Evolutionary conservation across 805 yeast species (phyloP).

Genomic region (Metschnikowia colocasiae): DNA sequence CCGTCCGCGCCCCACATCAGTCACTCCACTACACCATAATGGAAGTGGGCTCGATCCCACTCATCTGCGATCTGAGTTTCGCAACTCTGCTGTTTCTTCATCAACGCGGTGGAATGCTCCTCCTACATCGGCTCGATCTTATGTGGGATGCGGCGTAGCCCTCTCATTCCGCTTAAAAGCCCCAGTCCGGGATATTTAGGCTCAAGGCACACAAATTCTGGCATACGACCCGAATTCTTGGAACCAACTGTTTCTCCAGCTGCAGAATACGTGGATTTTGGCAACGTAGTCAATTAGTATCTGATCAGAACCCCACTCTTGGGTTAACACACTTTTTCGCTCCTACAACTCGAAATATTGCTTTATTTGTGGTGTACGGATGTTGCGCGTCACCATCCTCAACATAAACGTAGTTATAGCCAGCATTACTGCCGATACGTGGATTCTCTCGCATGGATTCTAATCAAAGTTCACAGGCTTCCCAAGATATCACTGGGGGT

Average conservation of each 20-base stretch:
- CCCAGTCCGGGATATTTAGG: background rate
- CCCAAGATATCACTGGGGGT: background rate
- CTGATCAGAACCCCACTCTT: background rate
- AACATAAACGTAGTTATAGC: background rate
- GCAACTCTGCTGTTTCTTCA: background rate
- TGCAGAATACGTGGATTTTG: background rate
- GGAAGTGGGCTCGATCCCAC: background rate
- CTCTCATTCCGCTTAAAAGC: background rate
- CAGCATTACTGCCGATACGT: background rate
- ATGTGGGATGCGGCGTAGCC: too few species aligned
- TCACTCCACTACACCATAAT: too few species aligned
- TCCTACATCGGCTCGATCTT: background rate
- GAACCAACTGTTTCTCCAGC: background rate
- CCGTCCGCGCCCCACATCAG: constrained; percentile 11
- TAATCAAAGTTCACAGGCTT: background rate
- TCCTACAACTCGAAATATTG: background rate
- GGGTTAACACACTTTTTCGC: background rate
- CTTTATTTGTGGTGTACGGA: background rate
- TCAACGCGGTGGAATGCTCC: background rate
- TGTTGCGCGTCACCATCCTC: constrained; percentile 1
- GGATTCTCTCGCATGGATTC: background rate
- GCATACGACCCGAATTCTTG: too few species aligned
- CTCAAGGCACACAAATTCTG: too few species aligned
- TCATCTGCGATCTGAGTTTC: background rate
- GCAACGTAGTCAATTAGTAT: background rate